phyloP scores from a whole-genome alignment of 2,329 filamentous ascomycete genomes.

The Nothopassalora personata region DNA sequence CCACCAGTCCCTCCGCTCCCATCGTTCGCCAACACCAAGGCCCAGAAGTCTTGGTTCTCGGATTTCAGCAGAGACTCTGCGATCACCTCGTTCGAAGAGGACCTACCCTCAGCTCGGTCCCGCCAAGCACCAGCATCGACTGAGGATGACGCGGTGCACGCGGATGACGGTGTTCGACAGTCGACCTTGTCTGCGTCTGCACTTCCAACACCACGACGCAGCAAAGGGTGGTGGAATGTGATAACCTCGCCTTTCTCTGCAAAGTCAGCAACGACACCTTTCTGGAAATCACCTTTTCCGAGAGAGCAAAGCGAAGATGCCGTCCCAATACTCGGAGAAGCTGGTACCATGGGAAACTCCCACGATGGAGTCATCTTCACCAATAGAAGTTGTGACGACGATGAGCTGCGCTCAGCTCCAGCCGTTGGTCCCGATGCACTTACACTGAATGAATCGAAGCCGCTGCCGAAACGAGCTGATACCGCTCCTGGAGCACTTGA shows the following conservation, averaged over 20 bases:
- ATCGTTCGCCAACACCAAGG: slow-evolving; percentile 21
- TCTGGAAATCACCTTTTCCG: slow-evolving; percentile 25
- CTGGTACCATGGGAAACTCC: slow-evolving; percentile 21
- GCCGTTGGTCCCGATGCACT: slow-evolving; percentile 5
- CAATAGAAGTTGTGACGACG: slow-evolving; percentile 16
- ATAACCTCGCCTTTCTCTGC: slow-evolving; percentile 63
- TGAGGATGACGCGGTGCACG: not conserved
- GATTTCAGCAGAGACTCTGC: slow-evolving; percentile 30
- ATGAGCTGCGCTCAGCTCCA: slow-evolving; percentile 23
- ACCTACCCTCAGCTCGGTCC: slow-evolving; percentile 33
- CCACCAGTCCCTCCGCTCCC: slow-evolving; percentile 60
- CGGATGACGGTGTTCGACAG: not conserved
- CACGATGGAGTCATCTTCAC: slow-evolving; percentile 22
- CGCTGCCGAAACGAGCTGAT: slow-evolving; percentile 19
- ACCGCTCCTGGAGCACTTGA: slow-evolving; percentile 28
- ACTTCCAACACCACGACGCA: slow-evolving; percentile 52
- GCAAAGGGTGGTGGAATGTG: slow-evolving; percentile 72
- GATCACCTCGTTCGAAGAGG: slow-evolving; percentile 40
- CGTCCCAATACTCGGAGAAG: slow-evolving; percentile 20
- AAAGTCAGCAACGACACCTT: slow-evolving; percentile 16
- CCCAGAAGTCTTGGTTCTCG: slow-evolving; percentile 9
- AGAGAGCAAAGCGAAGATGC: slow-evolving; percentile 14
- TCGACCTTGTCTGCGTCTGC: slow-evolving; percentile 10
- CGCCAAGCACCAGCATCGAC: not conserved
- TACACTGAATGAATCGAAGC: not conserved